These are phyloP conservation scores for Bodo saltans DNA, from an alignment of 78 protist species.

Conservation along the genomic window DNA sequence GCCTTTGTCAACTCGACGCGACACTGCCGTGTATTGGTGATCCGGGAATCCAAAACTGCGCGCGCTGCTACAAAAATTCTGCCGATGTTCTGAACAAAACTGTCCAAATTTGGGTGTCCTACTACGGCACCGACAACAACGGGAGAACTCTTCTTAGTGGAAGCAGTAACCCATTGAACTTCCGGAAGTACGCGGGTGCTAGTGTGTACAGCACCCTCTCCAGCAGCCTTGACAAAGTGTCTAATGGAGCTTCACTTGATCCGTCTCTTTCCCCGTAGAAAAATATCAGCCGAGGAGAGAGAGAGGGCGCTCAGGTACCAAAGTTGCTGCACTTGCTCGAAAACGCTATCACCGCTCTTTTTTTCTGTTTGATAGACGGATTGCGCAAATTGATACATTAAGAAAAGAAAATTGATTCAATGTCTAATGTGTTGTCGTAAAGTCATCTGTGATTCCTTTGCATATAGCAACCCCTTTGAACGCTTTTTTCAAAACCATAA, in stretches of 20 bases:
- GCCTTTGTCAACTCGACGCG: background rate
- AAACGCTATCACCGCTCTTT: too few relatives aligned
- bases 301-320: background rate
- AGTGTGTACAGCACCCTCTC: background rate
- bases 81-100: background rate
- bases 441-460: too few relatives aligned
- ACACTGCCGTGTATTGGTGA: background rate
- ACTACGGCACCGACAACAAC: background rate
- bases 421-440: too few relatives aligned
- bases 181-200: background rate
- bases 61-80: background rate
- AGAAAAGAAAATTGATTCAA: too few relatives aligned
- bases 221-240: background rate
- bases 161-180: background rate
- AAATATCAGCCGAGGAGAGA: background rate
- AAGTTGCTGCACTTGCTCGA: too few relatives aligned
- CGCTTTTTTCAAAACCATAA: too few relatives aligned
- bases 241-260: background rate
- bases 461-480: too few relatives aligned
- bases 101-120: background rate
- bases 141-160: background rate
- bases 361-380: too few relatives aligned
- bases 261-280: background rate
- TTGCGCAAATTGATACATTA: too few relatives aligned
- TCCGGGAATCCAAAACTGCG: background rate